These are phyloP conservation scores for Ophiostoma ulmi DNA, from an alignment of 2,329 filamentous ascomycete genomes.

Conservation along the genomic window DNA sequence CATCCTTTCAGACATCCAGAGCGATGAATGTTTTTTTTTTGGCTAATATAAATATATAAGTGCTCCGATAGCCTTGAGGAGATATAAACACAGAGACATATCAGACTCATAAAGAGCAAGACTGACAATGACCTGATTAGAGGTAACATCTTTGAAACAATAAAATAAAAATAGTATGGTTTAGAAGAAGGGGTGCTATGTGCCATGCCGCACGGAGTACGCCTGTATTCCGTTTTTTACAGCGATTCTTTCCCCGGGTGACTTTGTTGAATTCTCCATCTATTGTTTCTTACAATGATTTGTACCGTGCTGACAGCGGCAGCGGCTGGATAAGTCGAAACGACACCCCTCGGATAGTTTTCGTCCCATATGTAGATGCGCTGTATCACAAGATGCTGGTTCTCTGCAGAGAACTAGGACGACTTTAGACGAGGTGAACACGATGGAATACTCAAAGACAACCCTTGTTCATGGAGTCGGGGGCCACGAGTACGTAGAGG, in stretches of 20 bases:
- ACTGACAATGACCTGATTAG: not conserved
- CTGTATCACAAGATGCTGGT: not conserved
- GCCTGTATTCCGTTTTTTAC: not conserved
- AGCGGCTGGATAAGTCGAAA: not conserved
- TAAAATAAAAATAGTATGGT: not conserved
- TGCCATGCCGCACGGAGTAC: not conserved
- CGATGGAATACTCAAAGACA: not conserved
- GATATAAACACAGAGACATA: not conserved
- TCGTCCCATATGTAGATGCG: not conserved
- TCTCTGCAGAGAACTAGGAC: not conserved
- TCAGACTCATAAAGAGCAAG: not conserved
- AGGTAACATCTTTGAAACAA: not conserved
- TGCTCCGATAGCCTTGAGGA: not conserved
- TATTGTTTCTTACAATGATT: not conserved
- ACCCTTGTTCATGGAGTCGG: not conserved
- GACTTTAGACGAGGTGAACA: too few species aligned
- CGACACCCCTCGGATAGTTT: not conserved
- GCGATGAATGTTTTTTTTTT: not conserved
- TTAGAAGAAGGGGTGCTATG: not conserved
- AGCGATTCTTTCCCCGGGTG: not conserved
- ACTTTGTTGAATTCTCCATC: not conserved
- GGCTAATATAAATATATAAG: not conserved
- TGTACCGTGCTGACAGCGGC: not conserved
- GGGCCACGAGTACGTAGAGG: not conserved
- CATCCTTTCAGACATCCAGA: not conserved